A percentile compares a stretch with the other conserved stretches of the same genome.
Evolutionary conservation across 2,329 filamentous ascomycete genomes (phyloP).

Genomic region (Cladosporium colombiae): DNA sequence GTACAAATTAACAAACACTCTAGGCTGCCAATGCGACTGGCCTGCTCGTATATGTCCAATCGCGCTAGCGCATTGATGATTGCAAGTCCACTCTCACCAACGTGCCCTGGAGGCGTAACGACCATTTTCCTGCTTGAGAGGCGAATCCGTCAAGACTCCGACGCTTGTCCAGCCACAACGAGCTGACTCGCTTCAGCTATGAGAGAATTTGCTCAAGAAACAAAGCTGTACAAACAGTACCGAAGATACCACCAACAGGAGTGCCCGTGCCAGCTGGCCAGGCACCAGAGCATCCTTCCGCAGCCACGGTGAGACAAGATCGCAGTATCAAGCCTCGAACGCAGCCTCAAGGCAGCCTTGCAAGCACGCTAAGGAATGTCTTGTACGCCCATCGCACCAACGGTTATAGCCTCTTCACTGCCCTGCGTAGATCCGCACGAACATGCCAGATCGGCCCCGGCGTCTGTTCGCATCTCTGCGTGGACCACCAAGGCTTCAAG

Average conservation of each 20-base stretch:
- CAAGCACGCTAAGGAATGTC: not conserved
- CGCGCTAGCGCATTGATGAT: not conserved
- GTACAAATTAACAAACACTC: not conserved
- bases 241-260: slow-evolving; percentile 5
- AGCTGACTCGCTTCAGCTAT: not conserved
- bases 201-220: not conserved
- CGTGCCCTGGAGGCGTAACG: not conserved
- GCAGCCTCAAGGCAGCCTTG: slow-evolving; percentile 7
- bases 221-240: not conserved
- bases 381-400: not conserved
- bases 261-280: not conserved
- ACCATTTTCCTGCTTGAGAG: not conserved
- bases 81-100: not conserved
- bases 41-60: not conserved
- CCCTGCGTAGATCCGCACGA: slow-evolving; percentile 3
- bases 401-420: slow-evolving; percentile 12
- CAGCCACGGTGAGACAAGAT: not conserved
- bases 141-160: not conserved
- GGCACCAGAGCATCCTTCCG: slow-evolving; percentile 3
- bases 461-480: not conserved
- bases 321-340: slow-evolving; percentile 4
- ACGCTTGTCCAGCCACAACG: not conserved
- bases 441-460: not conserved
- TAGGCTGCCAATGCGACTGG: not conserved
- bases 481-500: not conserved